Conservation (phyloP, 2,329 filamentous ascomycete genomes). For the Shiraia sp. region DNA sequence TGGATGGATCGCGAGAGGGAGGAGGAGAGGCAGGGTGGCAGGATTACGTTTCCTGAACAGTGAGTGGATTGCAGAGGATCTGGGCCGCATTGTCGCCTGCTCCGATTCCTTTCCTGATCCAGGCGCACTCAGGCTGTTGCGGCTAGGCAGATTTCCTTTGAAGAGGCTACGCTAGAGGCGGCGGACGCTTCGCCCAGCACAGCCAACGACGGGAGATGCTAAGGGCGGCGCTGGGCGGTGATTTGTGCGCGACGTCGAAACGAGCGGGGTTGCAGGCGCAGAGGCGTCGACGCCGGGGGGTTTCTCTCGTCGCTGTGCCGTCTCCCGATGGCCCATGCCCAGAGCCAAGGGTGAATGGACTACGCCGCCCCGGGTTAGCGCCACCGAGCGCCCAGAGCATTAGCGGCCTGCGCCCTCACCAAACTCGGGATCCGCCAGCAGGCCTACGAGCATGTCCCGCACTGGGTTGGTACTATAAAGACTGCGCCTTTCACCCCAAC, state of each 20-base stretch:
- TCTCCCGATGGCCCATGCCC: constrained; percentile 29
- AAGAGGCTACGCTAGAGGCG: background rate
- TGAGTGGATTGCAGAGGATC: constrained; percentile 9
- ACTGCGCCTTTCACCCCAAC: constrained; percentile 16
- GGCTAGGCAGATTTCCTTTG: constrained; percentile 15
- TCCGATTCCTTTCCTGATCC: constrained; percentile 12
- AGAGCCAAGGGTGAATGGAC: constrained; percentile 19
- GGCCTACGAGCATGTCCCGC: constrained; percentile 24
- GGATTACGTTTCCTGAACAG: constrained; percentile 20
- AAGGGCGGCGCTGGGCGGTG: constrained; percentile 3
- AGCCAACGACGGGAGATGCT: too few species aligned
- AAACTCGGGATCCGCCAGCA: constrained; percentile 25
- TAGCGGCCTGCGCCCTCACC: constrained; percentile 25
- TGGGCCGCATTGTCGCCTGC: constrained; percentile 14
- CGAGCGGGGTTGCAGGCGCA: constrained; percentile 26
- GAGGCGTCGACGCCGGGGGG: constrained; percentile 12
- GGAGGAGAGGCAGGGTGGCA: constrained; percentile 4
- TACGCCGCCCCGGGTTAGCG: constrained; percentile 20
- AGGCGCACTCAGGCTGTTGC: constrained; percentile 12
- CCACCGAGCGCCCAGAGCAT: constrained; percentile 16
- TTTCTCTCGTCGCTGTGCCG: constrained; percentile 36
- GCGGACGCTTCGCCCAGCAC: constrained; percentile 2
- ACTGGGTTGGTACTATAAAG: constrained; percentile 33
- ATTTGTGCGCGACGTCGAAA: constrained; percentile 22
- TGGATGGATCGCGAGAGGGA: constrained; percentile 4